These are phyloP conservation scores for Cenchrus americanus DNA, from an alignment of 176 grass and related monocot genomes.

Conservation along the genomic window DNA sequence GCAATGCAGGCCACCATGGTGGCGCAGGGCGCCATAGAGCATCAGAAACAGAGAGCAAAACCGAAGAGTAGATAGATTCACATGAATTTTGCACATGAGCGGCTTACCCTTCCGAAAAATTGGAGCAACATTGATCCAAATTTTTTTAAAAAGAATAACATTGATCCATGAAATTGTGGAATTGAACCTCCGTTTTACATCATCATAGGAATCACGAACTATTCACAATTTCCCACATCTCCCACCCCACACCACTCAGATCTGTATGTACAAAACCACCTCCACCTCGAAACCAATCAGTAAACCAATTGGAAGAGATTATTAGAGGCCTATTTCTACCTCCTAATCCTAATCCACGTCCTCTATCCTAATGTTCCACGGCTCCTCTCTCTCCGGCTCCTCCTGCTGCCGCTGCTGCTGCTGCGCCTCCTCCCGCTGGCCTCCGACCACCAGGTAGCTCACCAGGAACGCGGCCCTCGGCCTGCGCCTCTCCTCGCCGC, in stretches of 20 bases:
- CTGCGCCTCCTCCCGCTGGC: neutral
- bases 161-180: neutral
- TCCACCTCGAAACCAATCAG: slow-evolving; percentile 41
- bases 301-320: slow-evolving; percentile 28
- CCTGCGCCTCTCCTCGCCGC: slow-evolving; percentile 36
- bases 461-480: slow-evolving; percentile 37
- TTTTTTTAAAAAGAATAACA: neutral
- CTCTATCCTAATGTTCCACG: slow-evolving; percentile 50
- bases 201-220: neutral
- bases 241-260: too few relatives aligned
- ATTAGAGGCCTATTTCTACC: slow-evolving; percentile 32
- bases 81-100: neutral
- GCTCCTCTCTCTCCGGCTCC: slow-evolving; percentile 39
- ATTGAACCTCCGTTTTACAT: neutral
- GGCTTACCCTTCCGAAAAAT: neutral
- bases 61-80: too few relatives aligned
- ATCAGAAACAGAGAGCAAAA: too few relatives aligned
- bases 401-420: neutral
- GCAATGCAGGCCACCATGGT: too few relatives aligned
- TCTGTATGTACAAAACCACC: slow-evolving; percentile 29
- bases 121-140: too few relatives aligned
- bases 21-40: too few relatives aligned
- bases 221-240: slow-evolving; percentile 1
- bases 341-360: slow-evolving; percentile 53
- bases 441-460: slow-evolving; percentile 37